phyloP scores from a whole-genome alignment of 495 filamentous ascomycete species.

The Xylaria flabelliformis region DNA sequence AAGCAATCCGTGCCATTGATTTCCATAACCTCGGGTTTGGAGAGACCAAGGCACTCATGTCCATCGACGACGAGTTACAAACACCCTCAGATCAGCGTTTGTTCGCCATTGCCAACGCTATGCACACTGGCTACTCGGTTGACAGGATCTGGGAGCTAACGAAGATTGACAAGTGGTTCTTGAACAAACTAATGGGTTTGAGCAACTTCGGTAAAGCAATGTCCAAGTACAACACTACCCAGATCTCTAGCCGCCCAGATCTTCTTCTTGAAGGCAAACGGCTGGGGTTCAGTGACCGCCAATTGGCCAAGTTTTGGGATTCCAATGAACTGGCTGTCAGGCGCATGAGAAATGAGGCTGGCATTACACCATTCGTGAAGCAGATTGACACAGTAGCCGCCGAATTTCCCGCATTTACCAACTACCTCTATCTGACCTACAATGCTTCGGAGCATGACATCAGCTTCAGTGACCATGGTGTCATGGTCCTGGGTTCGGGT shows the following conservation, averaged over 20 bases:
- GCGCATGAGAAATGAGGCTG: slow-evolving; percentile 78
- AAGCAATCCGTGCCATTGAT: slow-evolving; percentile 94
- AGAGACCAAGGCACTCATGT: slow-evolving; percentile 89
- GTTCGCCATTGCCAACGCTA: slow-evolving; percentile 97
- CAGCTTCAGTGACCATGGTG: slow-evolving; percentile 82
- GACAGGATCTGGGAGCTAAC: slow-evolving; percentile 98
- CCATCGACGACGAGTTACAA: slow-evolving; percentile 93
- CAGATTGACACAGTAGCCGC: slow-evolving; percentile 99
- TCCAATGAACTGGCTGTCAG: slow-evolving; percentile 91
- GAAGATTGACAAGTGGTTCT: slow-evolving; percentile 97
- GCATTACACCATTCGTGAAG: slow-evolving; percentile 89
- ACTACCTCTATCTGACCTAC: slow-evolving; percentile 97
- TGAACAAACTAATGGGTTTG: slow-evolving; percentile 85
- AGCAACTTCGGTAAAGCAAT: slow-evolving; percentile 86
- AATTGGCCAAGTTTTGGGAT: slow-evolving; percentile 91
- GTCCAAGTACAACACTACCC: slow-evolving; percentile 70
- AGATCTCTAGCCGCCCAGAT: slow-evolving; percentile 59
- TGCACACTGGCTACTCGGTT: slow-evolving; percentile 90
- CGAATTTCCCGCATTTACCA: slow-evolving; percentile 93
- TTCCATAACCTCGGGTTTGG: slow-evolving; percentile 96
- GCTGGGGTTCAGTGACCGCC: slow-evolving; percentile 90
- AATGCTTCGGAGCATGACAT: slow-evolving; percentile 90
- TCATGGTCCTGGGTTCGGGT: slow-evolving; percentile 96
- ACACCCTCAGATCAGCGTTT: slow-evolving; percentile 97
- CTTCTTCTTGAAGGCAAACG: slow-evolving; percentile 85